Evolutionary conservation across 352 stramenopile genomes (phyloP).

Genomic region (Phytopythium montanum): DNA sequence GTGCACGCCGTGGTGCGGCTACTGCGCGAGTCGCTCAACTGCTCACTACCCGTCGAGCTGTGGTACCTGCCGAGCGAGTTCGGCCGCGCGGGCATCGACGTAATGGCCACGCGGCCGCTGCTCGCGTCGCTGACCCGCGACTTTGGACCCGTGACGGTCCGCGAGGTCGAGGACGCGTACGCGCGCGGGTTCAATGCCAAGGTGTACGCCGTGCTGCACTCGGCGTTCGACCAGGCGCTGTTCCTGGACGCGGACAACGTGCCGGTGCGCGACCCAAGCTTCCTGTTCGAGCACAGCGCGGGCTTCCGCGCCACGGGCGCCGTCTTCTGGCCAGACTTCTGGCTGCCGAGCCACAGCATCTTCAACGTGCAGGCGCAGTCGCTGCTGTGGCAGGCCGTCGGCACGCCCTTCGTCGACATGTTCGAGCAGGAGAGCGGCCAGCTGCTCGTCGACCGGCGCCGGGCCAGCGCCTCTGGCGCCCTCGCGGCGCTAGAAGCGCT

Average conservation of each 20-base stretch:
- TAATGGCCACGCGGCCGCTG: background rate
- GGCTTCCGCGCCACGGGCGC: constrained; percentile 32
- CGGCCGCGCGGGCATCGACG: constrained; percentile 6
- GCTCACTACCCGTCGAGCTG: constrained; percentile 54
- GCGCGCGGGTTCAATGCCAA: constrained; percentile 48
- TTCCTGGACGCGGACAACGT: constrained; percentile 70
- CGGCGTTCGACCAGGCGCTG: constrained; percentile 37
- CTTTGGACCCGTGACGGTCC: constrained; percentile 19
- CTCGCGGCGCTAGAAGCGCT: constrained; percentile 24
- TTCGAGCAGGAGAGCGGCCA: constrained; percentile 73
- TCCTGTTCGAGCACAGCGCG: constrained; percentile 40
- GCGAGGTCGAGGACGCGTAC: constrained; percentile 20
- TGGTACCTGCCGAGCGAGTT: constrained; percentile 52
- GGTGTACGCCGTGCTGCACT: constrained; percentile 47
- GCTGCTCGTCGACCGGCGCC: constrained; percentile 41
- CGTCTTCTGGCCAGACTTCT: constrained; percentile 69
- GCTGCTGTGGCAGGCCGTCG: constrained; percentile 49
- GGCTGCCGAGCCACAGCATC: constrained; percentile 43
- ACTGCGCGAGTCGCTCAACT: constrained; percentile 29
- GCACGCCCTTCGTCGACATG: constrained; percentile 48
- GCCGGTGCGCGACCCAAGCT: constrained; percentile 50
- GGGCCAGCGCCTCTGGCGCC: constrained; percentile 21
- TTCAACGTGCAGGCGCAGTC: constrained; percentile 55
- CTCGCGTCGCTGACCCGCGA: constrained; percentile 2
- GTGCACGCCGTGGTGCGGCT: constrained; percentile 33